Conservation (phyloP, 1,284 basidiomycete genomes). For the Malassezia nana region DNA sequence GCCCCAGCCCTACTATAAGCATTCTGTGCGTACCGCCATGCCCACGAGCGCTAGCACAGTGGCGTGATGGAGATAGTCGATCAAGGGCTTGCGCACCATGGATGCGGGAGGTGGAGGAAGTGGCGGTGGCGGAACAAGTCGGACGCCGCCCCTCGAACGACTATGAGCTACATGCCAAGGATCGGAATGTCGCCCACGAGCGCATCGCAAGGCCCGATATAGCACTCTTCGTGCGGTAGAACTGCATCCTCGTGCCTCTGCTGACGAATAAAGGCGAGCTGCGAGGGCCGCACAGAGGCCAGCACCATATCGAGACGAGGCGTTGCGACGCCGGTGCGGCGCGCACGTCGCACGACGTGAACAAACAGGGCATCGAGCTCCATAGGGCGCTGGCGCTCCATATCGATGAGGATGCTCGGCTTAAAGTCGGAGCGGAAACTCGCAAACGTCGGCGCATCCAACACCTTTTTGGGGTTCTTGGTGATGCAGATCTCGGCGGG, state of each 20-base stretch:
- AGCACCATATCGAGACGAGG: slow-evolving; percentile 37
- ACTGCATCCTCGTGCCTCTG: background rate
- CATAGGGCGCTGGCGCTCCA: slow-evolving; percentile 37
- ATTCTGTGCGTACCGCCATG: background rate
- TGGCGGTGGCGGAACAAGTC: background rate
- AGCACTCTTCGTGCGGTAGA: background rate
- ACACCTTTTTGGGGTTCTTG: background rate
- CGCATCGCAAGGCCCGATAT: background rate
- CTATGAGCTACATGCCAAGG: background rate
- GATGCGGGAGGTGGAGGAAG: background rate
- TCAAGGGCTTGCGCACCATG: slow-evolving; percentile 7
- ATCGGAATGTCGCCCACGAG: background rate
- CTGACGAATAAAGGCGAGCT: slow-evolving; percentile 19
- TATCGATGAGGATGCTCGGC: slow-evolving; percentile 36
- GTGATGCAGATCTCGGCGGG: slow-evolving; percentile 1
- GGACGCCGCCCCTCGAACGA: background rate
- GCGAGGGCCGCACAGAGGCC: slow-evolving; percentile 29
- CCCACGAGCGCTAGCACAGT: slow-evolving; percentile 11
- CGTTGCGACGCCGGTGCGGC: slow-evolving; percentile 24
- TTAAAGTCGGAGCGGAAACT: slow-evolving; percentile 23
- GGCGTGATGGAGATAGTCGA: slow-evolving; percentile 13
- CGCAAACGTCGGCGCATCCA: slow-evolving; percentile 1
- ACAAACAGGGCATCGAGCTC: slow-evolving; percentile 37
- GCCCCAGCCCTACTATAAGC: slow-evolving; percentile 12
- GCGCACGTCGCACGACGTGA: slow-evolving; percentile 24